Conservation (phyloP, 768 basidiomycete genomes). For the Termitomyces sp. region DNA sequence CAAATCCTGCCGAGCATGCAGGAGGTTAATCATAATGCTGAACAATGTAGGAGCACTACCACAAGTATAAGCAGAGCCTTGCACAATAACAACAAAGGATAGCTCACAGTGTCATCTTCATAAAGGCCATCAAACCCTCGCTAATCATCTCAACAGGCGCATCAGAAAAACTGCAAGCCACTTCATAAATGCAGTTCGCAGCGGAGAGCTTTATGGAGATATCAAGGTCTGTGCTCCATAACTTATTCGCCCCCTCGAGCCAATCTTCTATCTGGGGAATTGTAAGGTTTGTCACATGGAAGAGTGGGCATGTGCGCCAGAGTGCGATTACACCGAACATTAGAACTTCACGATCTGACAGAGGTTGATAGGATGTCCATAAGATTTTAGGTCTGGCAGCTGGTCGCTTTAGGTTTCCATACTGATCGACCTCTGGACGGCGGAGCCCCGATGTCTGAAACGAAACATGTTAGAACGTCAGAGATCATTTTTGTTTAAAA, state of each 20-base stretch:
- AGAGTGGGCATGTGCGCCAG: conserved; percentile 54
- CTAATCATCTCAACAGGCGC: conserved; percentile 31
- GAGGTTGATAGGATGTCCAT: conserved; percentile 47
- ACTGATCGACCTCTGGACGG: conserved; percentile 57
- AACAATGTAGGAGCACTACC: conserved; percentile 38
- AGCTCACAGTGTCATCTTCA: conserved; percentile 45
- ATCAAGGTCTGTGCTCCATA: conserved; percentile 64
- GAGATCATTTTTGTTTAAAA: not conserved
- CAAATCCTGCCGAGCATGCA: conserved; percentile 53
- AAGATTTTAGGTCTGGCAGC: conserved; percentile 58
- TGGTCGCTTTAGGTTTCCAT: conserved; percentile 48
- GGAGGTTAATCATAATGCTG: conserved; percentile 51
- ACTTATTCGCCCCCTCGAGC: conserved; percentile 39
- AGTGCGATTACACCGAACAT: conserved; percentile 64
- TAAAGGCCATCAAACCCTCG: conserved; percentile 29
- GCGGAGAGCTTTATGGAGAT: conserved; percentile 60
- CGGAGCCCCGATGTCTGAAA: conserved; percentile 44
- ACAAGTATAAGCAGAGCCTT: conserved; percentile 2
- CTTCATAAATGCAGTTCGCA: conserved; percentile 42
- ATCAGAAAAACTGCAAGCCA: conserved; percentile 39
- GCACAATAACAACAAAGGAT: not conserved
- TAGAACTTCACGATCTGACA: conserved; percentile 66
- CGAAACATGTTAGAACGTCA: not conserved
- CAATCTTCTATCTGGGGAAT: conserved; percentile 39
- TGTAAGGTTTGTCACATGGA: conserved; percentile 45